phyloP scores from a whole-genome alignment of 1,284 basidiomycete genomes.

The Malassezia sp. region DNA sequence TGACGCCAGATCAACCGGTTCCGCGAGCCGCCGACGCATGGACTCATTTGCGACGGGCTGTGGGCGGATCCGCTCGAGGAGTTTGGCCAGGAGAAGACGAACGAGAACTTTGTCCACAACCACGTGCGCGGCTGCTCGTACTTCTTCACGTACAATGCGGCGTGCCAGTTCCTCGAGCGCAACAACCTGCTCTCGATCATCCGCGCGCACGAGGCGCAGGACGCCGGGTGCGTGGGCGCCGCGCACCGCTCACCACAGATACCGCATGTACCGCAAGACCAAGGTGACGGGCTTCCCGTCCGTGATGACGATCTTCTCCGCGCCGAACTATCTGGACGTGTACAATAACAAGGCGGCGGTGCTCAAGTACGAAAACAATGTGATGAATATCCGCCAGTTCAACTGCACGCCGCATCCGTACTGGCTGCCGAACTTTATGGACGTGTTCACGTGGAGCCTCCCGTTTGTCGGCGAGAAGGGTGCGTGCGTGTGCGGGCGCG shows the following conservation, averaged over 20 bases:
- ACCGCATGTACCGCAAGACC: slow-evolving; percentile 94
- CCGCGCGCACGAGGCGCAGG: slow-evolving; percentile 85
- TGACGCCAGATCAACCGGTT: slow-evolving; percentile 73
- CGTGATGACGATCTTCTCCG: slow-evolving; percentile 92
- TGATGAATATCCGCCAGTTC: slow-evolving; percentile 88
- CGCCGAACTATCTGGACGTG: slow-evolving; percentile 84
- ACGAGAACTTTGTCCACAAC: slow-evolving; percentile 77
- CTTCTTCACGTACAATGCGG: slow-evolving; percentile 87
- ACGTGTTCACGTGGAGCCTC: slow-evolving; percentile 96
- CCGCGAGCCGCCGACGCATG: slow-evolving; percentile 84
- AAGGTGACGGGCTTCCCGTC: slow-evolving; percentile 79
- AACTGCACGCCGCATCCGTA: slow-evolving; percentile 91
- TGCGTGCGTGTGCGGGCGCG: slow-evolving; percentile 44
- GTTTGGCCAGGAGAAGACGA: slow-evolving; percentile 78
- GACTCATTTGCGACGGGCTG: slow-evolving; percentile 86
- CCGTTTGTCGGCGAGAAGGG: slow-evolving; percentile 97
- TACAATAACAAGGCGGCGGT: slow-evolving; percentile 96
- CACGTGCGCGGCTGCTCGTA: slow-evolving; percentile 89
- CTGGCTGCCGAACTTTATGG: slow-evolving; percentile 97
- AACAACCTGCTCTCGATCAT: slow-evolving; percentile 91
- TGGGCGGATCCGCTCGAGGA: slow-evolving; percentile 92
- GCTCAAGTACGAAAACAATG: slow-evolving; percentile 89
- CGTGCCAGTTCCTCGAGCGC: slow-evolving; percentile 82
- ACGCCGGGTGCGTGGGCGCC: slow-evolving; percentile 57
- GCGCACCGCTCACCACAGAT: slow-evolving; percentile 44